phyloP scores from a whole-genome alignment of 352 stramenopile species.

The Pythium myriotylum region DNA sequence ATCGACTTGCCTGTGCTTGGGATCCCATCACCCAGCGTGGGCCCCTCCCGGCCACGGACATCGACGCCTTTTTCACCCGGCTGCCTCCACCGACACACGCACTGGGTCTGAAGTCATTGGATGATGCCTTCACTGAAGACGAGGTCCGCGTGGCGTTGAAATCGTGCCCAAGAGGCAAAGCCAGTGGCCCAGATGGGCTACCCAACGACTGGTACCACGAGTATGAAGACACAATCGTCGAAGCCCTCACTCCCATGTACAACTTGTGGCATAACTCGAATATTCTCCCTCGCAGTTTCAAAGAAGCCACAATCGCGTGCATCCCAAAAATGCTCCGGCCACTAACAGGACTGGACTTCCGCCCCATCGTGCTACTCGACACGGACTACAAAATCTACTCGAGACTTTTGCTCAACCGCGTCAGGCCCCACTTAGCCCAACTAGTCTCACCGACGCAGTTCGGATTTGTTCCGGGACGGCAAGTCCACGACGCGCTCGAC shows the following conservation, averaged over 20 bases:
- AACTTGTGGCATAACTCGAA: slow-evolving; percentile 2
- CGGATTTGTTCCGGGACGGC: not conserved
- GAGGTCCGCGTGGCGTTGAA: slow-evolving; percentile 3
- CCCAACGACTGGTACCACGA: slow-evolving; percentile 24
- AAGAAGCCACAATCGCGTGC: not conserved
- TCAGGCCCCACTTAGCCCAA: not conserved
- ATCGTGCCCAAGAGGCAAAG: slow-evolving; percentile 4
- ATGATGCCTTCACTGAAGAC: slow-evolving; percentile 18
- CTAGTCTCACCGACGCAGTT: not conserved
- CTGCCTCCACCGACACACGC: no score
- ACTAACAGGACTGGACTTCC: not conserved
- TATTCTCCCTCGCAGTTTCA: not conserved
- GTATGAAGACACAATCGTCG: not conserved
- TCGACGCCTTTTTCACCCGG: not conserved
- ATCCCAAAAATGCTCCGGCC: not conserved
- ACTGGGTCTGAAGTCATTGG: no score
- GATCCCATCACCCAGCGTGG: slow-evolving; percentile 5
- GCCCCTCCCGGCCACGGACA: not conserved
- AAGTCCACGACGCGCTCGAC: slow-evolving; percentile 13
- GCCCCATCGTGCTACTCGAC: not conserved
- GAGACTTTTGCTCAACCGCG: not conserved
- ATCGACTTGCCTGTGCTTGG: slow-evolving; percentile 1
- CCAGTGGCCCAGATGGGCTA: slow-evolving; percentile 3
- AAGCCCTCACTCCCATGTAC: not conserved
- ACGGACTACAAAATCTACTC: not conserved